Percentiles rank a stretch among this genome's conserved stretches.
Evolutionary conservation across 1,284 basidiomycete species (phyloP).

Genomic region (Melampsora americana): DNA sequence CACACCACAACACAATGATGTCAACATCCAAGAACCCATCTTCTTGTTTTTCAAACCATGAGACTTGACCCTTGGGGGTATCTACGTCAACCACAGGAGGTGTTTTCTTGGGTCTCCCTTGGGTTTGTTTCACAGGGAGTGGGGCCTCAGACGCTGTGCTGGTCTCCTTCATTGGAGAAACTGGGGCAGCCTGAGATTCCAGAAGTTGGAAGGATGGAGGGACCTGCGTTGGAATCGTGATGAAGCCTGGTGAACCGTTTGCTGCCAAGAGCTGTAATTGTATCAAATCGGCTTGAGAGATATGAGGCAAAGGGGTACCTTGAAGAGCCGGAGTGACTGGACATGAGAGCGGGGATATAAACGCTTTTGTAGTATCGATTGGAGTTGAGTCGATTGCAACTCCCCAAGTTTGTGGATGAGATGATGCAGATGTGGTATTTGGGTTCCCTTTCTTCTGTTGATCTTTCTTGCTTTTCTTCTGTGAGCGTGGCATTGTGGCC

Average conservation of each 20-base stretch:
- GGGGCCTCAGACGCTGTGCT: too few relatives aligned
- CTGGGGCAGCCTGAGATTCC: background rate
- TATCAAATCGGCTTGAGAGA: background rate
- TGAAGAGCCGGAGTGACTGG: background rate
- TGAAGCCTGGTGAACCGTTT: background rate
- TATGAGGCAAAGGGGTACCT: background rate
- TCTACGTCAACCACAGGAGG: background rate
- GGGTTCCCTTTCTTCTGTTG: background rate
- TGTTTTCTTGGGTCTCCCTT: background rate
- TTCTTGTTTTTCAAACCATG: background rate
- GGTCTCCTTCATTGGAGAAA: background rate
- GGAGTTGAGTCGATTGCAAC: background rate
- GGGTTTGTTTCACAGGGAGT: too few relatives aligned
- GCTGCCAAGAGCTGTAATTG: background rate
- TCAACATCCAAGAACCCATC: background rate
- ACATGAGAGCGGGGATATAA: background rate
- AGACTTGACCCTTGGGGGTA: background rate
- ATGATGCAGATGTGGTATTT: background rate
- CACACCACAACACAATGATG: background rate
- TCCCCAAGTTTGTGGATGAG: background rate
- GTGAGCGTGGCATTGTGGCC: background rate
- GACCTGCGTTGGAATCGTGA: background rate
- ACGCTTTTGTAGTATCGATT: background rate
- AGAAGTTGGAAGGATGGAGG: background rate
- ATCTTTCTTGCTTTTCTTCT: too few relatives aligned